These are phyloP conservation scores for Trametes cinnabarina DNA, from an alignment of 768 basidiomycete genomes.

Conservation along the genomic window DNA sequence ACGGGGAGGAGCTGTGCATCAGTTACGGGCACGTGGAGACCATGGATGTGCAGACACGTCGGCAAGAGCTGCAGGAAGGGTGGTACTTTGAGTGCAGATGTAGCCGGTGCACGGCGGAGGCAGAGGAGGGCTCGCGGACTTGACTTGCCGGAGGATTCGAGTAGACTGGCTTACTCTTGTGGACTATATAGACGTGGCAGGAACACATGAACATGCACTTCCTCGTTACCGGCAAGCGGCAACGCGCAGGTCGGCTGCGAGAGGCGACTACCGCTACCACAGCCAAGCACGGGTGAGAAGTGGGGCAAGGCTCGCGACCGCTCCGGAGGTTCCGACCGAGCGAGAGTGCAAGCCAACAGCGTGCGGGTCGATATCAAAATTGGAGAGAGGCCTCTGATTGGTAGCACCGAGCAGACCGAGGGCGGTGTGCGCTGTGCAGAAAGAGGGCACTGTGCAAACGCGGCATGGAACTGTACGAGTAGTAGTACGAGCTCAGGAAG, in stretches of 20 bases:
- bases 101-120: slow-evolving; percentile 38
- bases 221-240: no score
- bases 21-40: slow-evolving; percentile 47
- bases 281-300: background rate
- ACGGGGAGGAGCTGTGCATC: slow-evolving; percentile 58
- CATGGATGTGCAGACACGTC: slow-evolving; percentile 35
- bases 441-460: no score
- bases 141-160: background rate
- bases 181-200: background rate
- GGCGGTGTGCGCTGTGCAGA: background rate
- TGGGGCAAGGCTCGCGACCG: background rate
- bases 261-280: background rate
- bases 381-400: background rate
- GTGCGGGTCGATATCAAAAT: background rate
- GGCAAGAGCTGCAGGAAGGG: slow-evolving; percentile 40
- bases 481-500: no score
- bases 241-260: background rate
- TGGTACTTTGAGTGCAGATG: slow-evolving; percentile 62
- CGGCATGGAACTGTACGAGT: no score
- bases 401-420: background rate
- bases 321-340: background rate
- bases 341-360: no score
- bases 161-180: background rate
- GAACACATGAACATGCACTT: no score
- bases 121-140: background rate